These are phyloP conservation scores for Clitocybe nebularis DNA, from an alignment of 1,284 basidiomycete genomes.

Conservation along the genomic window DNA sequence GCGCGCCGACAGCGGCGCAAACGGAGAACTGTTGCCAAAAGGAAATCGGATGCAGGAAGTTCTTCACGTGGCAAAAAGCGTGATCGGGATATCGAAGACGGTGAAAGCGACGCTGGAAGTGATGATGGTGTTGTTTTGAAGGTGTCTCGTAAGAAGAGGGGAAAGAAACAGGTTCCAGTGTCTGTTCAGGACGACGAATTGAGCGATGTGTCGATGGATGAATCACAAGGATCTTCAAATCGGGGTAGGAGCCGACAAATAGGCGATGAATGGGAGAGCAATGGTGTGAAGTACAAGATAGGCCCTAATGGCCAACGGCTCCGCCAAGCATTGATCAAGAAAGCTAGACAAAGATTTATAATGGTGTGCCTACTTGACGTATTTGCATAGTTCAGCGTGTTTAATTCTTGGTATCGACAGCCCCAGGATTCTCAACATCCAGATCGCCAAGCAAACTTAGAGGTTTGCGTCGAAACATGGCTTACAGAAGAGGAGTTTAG, in stretches of 20 bases:
- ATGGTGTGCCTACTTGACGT: slow-evolving; percentile 51
- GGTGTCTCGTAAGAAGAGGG: slow-evolving; percentile 35
- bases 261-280: slow-evolving; percentile 72
- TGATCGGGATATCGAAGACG: slow-evolving; percentile 50
- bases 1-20: slow-evolving; percentile 41
- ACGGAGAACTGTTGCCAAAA: slow-evolving; percentile 42
- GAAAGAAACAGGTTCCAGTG: slow-evolving; percentile 29
- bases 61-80: slow-evolving; percentile 58
- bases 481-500: slow-evolving; percentile 70
- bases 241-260: slow-evolving; percentile 52
- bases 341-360: slow-evolving; percentile 58
- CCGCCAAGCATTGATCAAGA: slow-evolving; percentile 64
- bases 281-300: slow-evolving; percentile 66
- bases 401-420: slow-evolving; percentile 32
- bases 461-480: slow-evolving; percentile 73
- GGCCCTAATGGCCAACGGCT: slow-evolving; percentile 66
- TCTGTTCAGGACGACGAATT: slow-evolving; percentile 26
- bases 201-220: slow-evolving; percentile 42
- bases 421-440: slow-evolving; percentile 74
- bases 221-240: slow-evolving; percentile 37
- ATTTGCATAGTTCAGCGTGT: slow-evolving; percentile 4
- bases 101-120: slow-evolving; percentile 45
- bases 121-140: slow-evolving; percentile 23
- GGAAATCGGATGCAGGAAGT: slow-evolving; percentile 40
- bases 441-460: slow-evolving; percentile 59